Evolutionary conservation across 345 rosid genomes (phyloP), one percentile per base, ranked within the genome.

Genomic region (Capsella bursapastoris): DNA sequence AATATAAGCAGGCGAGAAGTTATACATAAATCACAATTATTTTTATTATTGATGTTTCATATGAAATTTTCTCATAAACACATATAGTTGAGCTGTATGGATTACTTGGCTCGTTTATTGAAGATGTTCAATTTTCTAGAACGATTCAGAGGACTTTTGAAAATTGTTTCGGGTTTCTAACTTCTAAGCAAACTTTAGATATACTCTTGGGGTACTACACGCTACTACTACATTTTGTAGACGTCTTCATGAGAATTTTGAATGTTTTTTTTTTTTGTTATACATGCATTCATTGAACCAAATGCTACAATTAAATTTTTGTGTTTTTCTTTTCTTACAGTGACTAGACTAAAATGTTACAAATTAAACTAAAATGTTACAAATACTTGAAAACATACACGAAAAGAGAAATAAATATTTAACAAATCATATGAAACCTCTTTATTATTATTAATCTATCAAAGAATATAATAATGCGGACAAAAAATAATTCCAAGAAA

Each of bases 161-260:
- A 50, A 51, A 7, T 4, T 7, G 31, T 51, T 51, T 51, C 31
- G 57, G 57, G 57, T 51, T 51, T 25, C 57, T 51, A 51, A 47
- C 22, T 51, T 22, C 57, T 51, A 51, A 15, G 25, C 51, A 47
- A 15, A 47, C 51, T 15, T 44, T 14, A 14, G 49, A 44, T 14
- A 44, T 0, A 13, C 50, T 45, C 18, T 45, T 47, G 4, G 22
- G 22, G 25, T 22, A 22, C 25, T 14, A 38, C 11, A 41, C 18
- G 18, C 18, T 16, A 16, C 18, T 16, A 16, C 49, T 45, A 1
- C 25, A 22, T 22, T 44, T 13, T 5, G 37, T 0, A n/a, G 50
- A 47, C 22, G 50, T n/a, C 22, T 6, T 16, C 18, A 16, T 47
- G 22, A 9, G 22, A 15, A 47, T 47, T 22, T 15, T 15, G 51